Conservation (phyloP, 352 stramenopile species). For the Phytophthora parvispora region DNA sequence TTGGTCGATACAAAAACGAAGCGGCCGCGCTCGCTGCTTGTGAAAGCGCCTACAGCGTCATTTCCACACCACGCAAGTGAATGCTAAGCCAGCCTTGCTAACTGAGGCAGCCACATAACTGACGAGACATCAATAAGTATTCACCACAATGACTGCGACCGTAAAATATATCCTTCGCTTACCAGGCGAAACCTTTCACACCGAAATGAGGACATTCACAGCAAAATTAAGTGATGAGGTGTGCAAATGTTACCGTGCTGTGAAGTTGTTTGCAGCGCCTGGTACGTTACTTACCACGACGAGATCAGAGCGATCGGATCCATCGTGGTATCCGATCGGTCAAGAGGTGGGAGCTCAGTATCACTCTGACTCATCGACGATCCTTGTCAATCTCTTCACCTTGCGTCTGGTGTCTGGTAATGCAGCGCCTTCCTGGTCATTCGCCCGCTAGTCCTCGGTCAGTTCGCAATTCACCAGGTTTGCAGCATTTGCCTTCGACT, state of each 20-base stretch:
- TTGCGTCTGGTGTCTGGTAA: conserved; percentile 23
- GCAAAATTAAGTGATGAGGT: too few relatives aligned
- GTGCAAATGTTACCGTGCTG: too few relatives aligned
- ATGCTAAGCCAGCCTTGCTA: too few relatives aligned
- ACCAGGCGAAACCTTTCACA: not conserved
- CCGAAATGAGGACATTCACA: too few relatives aligned
- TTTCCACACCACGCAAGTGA: conserved; percentile 64
- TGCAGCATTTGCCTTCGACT: conserved; percentile 6
- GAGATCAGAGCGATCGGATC: conserved; percentile 16
- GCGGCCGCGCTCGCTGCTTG: conserved; percentile 66
- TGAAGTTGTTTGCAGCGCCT: not conserved
- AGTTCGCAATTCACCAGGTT: conserved; percentile 27
- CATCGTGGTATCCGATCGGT: conserved; percentile 17
- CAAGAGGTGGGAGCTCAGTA: conserved; percentile 13
- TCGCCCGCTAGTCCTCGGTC: not conserved
- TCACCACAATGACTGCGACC: not conserved
- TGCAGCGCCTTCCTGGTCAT: conserved; percentile 15
- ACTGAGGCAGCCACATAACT: not conserved
- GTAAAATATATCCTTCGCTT: conserved; percentile 7
- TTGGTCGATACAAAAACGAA: conserved; percentile 76
- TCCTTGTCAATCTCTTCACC: conserved; percentile 29
- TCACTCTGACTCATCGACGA: conserved; percentile 23
- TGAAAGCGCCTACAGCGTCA: conserved; percentile 61
- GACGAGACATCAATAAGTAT: not conserved
- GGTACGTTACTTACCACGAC: conserved; percentile 14